phyloP scores from a whole-genome alignment of 2,329 filamentous ascomycete species.

The Myriosclerotinia curreyana region DNA sequence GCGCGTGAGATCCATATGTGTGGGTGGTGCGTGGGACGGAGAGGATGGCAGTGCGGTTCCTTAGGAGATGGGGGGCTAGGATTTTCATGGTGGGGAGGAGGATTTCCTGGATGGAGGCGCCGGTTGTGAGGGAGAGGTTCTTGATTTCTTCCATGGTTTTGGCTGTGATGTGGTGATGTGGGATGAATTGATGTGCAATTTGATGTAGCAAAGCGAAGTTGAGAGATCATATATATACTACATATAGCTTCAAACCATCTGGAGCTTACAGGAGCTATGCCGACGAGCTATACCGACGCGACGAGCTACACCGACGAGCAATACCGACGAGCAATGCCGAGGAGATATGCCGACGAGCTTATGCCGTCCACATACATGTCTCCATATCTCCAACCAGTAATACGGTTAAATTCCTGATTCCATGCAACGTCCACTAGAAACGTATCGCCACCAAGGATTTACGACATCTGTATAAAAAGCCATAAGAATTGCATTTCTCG shows the following conservation, averaged over 20 bases:
- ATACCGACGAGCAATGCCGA: not conserved
- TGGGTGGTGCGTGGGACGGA: conserved; percentile 28
- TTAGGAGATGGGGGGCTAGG: conserved; percentile 30
- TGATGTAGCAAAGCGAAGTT: not conserved
- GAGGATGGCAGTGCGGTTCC: conserved; percentile 32
- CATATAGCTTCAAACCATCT: too few relatives aligned
- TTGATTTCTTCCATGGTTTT: conserved; percentile 31
- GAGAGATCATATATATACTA: not conserved
- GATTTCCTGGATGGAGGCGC: conserved; percentile 27
- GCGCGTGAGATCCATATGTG: conserved; percentile 35
- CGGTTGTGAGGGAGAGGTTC: conserved; percentile 26
- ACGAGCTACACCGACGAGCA: too few relatives aligned
- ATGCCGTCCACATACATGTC: not conserved
- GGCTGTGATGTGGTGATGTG: not conserved
- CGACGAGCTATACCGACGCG: too few relatives aligned
- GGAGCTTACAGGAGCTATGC: too few relatives aligned
- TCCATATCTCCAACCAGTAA: not conserved
- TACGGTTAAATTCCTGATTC: not conserved
- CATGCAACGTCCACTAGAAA: not conserved
- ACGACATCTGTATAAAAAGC: not conserved
- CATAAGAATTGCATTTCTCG: not conserved
- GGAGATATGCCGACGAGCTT: too few relatives aligned
- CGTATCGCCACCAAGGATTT: not conserved
- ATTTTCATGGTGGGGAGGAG: conserved; percentile 33
- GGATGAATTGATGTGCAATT: not conserved